Base-by-base conservation (phyloP, 2,329 filamentous ascomycete genomes). In the Sclerotiophoma versabilis region DNA sequence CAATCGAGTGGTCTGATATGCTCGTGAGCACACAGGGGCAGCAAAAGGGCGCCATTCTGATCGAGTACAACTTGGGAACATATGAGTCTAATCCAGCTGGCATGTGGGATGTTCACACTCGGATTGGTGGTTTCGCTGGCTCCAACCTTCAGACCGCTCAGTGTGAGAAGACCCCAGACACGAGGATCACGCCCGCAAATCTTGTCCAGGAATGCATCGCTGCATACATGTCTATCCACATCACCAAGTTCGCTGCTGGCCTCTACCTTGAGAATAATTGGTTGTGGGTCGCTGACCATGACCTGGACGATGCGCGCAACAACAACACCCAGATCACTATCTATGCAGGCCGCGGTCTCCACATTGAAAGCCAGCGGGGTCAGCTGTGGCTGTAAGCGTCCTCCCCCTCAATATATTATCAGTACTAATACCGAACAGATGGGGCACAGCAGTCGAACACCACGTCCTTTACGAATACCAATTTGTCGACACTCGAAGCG, bases 191-290 rank as follows among this genome's bases (percentile, higher is more conserved):
- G 1, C 80, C 67, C 0, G 68, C 63, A 2, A 72, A 64, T 5
- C 57, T 88, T 37, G 86, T 88, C 59, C 66, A 83, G 1, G 77
- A 84, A 22, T 97, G 93, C 74, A 82, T 88, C 37, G 91, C 86
- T 14, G 84, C 91, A 5, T 96, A 92, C 60, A 60, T 79, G 65
- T 64, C 74, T 2, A 58, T 79, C 36, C 78, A 80, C 42, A 56
- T 86, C 41, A 86, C 84, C 4, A 72, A 77, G 37, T 76, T 79
- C 11, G 82, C 77, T 1, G 87, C 86, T 2, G 69, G 69, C 0
- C 82, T 87, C 33, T 96, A 96, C 75, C 80, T 96, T 50, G 92
- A 96, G 77, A 96, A 97, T 77, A 87, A 84, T 43, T 97, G 93
- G 93, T 87, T 90, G 74, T 97, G 93, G 93, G 88, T 92, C 25